Evolutionary conservation across 306 rosid genomes (phyloP).

Genomic region (Senna siamea): DNA sequence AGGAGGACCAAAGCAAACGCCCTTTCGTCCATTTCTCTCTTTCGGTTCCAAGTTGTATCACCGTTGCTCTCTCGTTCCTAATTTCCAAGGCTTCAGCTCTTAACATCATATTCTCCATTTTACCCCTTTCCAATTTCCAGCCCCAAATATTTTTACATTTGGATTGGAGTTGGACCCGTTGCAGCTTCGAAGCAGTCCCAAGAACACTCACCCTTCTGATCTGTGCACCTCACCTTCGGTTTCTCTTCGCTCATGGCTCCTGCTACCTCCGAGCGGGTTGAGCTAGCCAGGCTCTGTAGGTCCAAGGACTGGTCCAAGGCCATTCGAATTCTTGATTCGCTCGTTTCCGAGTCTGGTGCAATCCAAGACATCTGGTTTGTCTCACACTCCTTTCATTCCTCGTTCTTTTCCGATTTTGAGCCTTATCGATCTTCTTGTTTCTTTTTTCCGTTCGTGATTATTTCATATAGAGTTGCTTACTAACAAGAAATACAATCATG

Average conservation of each 20-base stretch:
- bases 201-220: conserved; percentile 28
- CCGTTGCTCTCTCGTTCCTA: neutral
- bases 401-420: conserved; percentile 20
- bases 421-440: neutral
- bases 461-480: neutral
- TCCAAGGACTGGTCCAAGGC: conserved; percentile 96
- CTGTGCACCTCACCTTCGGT: conserved; percentile 37
- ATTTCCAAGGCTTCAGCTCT: conserved; percentile 16
- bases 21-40: neutral
- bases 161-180: conserved; percentile 32
- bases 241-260: conserved; percentile 55
- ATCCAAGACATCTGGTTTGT: conserved; percentile 85
- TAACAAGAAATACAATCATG: conserved; percentile 30
- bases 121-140: conserved; percentile 24
- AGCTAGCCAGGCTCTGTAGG: conserved; percentile 80
- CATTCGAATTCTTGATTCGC: conserved; percentile 83
- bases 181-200: conserved; percentile 35
- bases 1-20: neutral
- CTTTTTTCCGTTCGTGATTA: neutral
- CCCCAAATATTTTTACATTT: conserved; percentile 7
- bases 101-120: conserved; percentile 8
- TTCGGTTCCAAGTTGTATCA: neutral
- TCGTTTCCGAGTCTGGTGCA: conserved; percentile 61
- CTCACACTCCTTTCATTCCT: conserved; percentile 25
- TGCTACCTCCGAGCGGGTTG: conserved; percentile 64